Conservation (phyloP, 352 stramenopile genomes). For the Globisporangium spiculum region DNA sequence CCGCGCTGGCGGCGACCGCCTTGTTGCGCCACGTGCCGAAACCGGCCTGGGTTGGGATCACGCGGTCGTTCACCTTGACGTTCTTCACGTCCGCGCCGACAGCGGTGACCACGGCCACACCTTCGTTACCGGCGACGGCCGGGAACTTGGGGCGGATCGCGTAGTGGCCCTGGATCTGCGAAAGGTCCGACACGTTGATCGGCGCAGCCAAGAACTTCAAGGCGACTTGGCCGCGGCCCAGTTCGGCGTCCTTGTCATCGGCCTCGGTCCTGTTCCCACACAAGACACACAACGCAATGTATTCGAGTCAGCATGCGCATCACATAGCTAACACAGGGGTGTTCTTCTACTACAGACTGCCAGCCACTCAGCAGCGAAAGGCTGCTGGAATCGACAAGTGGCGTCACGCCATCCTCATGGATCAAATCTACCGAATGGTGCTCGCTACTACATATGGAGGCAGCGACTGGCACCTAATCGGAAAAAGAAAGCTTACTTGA, state of each 20-base stretch:
- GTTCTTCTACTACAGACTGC: neutral
- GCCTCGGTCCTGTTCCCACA: conserved; percentile 45
- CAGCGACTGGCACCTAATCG: neutral
- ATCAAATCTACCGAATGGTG: neutral
- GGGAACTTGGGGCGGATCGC: conserved; percentile 74
- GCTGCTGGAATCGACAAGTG: neutral
- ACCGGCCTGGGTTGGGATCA: conserved; percentile 65
- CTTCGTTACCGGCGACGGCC: conserved; percentile 83
- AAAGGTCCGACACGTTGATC: conserved; percentile 88
- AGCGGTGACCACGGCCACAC: conserved; percentile 80
- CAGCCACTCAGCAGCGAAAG: neutral
- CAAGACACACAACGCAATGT: conserved; percentile 3
- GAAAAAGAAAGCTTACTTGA: conserved; percentile 34
- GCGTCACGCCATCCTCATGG: neutral
- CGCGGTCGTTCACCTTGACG: conserved; percentile 85
- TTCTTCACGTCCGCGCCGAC: conserved; percentile 78
- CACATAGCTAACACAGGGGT: neutral
- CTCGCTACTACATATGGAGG: neutral
- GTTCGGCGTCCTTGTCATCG: conserved; percentile 56
- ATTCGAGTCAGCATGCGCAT: neutral
- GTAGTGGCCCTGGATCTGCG: conserved; percentile 86
- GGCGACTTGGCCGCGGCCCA: conserved; percentile 62
- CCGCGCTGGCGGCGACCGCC: conserved; percentile 54
- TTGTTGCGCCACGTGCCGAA: conserved; percentile 82
- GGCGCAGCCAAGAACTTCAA: conserved; percentile 88